These are phyloP conservation scores for Cladosporium sp. DNA, from an alignment of 2,329 filamentous ascomycete genomes.

Conservation along the genomic window DNA sequence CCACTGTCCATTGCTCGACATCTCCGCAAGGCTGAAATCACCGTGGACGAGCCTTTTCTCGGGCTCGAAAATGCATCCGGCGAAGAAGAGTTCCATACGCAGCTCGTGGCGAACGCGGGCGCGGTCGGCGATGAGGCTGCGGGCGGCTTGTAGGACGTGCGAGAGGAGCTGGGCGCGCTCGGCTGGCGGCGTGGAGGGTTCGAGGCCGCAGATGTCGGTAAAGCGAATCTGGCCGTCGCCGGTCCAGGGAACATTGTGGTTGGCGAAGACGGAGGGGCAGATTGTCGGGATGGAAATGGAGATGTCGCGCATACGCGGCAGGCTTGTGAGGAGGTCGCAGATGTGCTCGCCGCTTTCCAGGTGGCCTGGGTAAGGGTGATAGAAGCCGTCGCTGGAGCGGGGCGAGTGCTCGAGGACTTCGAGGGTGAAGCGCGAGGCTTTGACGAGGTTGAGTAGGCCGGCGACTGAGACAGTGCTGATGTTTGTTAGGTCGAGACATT, in stretches of 20 bases:
- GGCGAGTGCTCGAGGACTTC: constrained; percentile 56
- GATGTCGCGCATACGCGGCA: constrained; percentile 50
- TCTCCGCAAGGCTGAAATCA: constrained; percentile 48
- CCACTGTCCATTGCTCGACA: constrained; percentile 44
- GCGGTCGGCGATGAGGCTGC: constrained; percentile 42
- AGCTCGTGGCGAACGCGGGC: constrained; percentile 41
- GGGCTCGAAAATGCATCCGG: constrained; percentile 53
- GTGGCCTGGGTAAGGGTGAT: constrained; percentile 50
- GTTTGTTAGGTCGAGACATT: constrained; percentile 56
- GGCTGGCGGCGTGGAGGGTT: constrained; percentile 37
- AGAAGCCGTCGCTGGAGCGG: constrained; percentile 54
- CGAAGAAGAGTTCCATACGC: constrained; percentile 53
- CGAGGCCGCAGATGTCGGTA: constrained; percentile 47
- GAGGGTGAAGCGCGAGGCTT: constrained; percentile 49
- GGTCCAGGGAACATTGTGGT: constrained; percentile 45
- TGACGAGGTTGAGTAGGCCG: constrained; percentile 54
- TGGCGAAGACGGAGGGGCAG: constrained; percentile 49
- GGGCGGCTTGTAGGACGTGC: constrained; percentile 43
- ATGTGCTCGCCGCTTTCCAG: constrained; percentile 47
- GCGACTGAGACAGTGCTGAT: constrained; percentile 55
- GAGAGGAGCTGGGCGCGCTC: constrained; percentile 40
- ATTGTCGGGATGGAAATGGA: constrained; percentile 51
- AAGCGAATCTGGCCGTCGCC: constrained; percentile 53
- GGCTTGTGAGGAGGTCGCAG: constrained; percentile 48
- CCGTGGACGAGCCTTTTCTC: constrained; percentile 48